A percentile compares a stretch with the other conserved stretches of the same genome.
phyloP scores from a whole-genome alignment of 495 filamentous ascomycete genomes.

The Penicillium macrosclerotiorum region DNA sequence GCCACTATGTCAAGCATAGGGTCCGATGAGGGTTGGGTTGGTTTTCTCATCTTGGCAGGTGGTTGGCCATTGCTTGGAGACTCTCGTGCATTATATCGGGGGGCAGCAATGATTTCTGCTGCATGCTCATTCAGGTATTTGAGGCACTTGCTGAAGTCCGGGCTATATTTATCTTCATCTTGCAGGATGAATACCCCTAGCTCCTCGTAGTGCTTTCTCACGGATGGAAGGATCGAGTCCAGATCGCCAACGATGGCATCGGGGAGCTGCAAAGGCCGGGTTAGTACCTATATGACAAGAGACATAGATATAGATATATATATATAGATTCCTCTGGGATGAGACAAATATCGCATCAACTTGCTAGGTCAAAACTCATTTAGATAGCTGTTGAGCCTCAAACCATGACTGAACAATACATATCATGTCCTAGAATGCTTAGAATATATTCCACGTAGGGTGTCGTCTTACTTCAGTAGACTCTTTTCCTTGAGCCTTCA shows the following conservation, averaged over 20 bases:
- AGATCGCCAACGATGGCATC: slow-evolving; percentile 80
- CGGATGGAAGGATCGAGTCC: slow-evolving; percentile 67
- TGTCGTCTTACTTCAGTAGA: slow-evolving; percentile 42
- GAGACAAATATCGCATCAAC: too few relatives aligned
- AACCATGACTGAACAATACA: too few relatives aligned
- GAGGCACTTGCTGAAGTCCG: slow-evolving; percentile 77
- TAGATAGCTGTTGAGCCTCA: too few relatives aligned
- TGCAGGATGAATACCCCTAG: slow-evolving; percentile 55
- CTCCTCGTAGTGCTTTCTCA: slow-evolving; percentile 58
- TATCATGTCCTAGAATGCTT: too few relatives aligned
- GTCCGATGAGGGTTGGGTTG: background rate
- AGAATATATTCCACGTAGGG: too few relatives aligned
- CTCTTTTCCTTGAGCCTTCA: slow-evolving; percentile 31
- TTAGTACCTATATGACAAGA: background rate
- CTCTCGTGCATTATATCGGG: slow-evolving; percentile 6
- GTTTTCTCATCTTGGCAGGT: background rate
- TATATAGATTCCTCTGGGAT: too few relatives aligned
- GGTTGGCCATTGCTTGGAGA: too few relatives aligned
- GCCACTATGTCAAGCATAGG: slow-evolving; percentile 55
- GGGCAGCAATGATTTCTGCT: slow-evolving; percentile 25
- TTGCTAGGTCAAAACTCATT: too few relatives aligned
- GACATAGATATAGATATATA: too few relatives aligned
- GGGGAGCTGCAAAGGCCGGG: slow-evolving; percentile 46
- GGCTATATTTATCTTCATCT: slow-evolving; percentile 77
- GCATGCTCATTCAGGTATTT: slow-evolving; percentile 53